Evolutionary conservation across 1,284 basidiomycete species (phyloP), one percentile per base, ranked within the genome.

Genomic region (Limonomyces culmigenus): DNA sequence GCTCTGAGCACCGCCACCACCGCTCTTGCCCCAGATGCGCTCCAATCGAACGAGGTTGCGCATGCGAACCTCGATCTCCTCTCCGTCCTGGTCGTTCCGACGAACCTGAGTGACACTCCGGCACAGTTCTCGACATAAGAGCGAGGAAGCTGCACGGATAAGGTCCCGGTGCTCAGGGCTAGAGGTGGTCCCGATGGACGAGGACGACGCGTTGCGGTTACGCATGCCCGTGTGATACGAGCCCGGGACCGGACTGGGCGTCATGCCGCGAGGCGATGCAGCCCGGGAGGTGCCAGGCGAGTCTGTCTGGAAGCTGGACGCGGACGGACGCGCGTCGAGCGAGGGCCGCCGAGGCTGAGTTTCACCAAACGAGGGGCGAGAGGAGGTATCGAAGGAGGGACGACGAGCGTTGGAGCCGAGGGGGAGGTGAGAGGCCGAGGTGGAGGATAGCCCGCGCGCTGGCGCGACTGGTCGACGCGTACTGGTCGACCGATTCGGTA

Each of bases 61-160:
- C 43, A 79, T 55, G 34, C 80, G 63, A 13, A 67, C 55, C 52
- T 86, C 80, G 6, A 85, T 75, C 47, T 83, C 74, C 37, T 76
- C 74, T 67, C 70, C 77, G 38, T 76, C 74, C 45, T 57, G 60
- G 32, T 59, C 47, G 17, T 60, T 62, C 30, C 59, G 44, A 18
- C 67, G 63, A 10, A 56, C 59, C 36, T 61, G 60, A 47, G 67
- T 52, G 44, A 72, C 66, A 2, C 54, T 47, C 44, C 66, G 66
- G 36, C 67, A 50, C 49, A 76, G 59, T 47, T 78, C 74, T 44
- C 63, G 72, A 52, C 75, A 75, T 23, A 83, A 51, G 48, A 76
- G 51, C 1, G 67, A 61, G 5, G 63, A 63, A 3, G 78, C 77
- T 0, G 58, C 56, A 23, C 79, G 66, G 35, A 83, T 65, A 12